Conservation (phyloP, 768 basidiomycete species). For the Naganishia friedmannii region DNA sequence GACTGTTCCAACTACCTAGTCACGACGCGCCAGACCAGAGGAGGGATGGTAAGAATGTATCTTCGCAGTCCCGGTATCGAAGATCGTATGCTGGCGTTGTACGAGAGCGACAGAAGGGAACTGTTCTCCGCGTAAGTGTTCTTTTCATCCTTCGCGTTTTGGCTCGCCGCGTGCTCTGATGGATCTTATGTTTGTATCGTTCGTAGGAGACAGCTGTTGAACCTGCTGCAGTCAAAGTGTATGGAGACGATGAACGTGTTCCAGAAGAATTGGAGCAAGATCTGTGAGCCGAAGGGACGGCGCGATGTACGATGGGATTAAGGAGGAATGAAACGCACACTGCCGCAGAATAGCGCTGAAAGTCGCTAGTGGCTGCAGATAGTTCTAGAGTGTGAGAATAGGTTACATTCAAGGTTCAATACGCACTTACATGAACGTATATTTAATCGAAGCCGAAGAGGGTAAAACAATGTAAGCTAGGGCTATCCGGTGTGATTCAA, state of each 20-base stretch:
- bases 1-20: slow-evolving; percentile 26
- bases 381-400: no score
- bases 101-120: slow-evolving; percentile 23
- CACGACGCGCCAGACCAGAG: slow-evolving; percentile 16
- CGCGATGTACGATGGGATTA: slow-evolving; percentile 24
- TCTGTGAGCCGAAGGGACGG: slow-evolving; percentile 28
- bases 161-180: not conserved
- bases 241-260: slow-evolving; percentile 27
- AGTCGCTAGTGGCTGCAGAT: no score
- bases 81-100: slow-evolving; percentile 23
- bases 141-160: not conserved
- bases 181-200: not conserved
- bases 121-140: slow-evolving; percentile 15
- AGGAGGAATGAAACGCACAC: no score
- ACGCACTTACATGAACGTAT: no score
- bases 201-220: slow-evolving; percentile 17
- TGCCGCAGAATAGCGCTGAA: no score
- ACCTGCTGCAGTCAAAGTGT: slow-evolving; percentile 26
- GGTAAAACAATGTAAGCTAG: no score
- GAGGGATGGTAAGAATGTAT: slow-evolving; percentile 15
- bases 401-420: no score
- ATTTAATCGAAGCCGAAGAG: no score
- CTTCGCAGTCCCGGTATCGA: slow-evolving; percentile 27
- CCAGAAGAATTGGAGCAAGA: slow-evolving; percentile 29
- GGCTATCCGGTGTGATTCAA: no score